Percentiles rank a stretch among this genome's conserved stretches.
Conservation (phyloP, 805 yeast genomes). For the Lachancea fermentati region DNA sequence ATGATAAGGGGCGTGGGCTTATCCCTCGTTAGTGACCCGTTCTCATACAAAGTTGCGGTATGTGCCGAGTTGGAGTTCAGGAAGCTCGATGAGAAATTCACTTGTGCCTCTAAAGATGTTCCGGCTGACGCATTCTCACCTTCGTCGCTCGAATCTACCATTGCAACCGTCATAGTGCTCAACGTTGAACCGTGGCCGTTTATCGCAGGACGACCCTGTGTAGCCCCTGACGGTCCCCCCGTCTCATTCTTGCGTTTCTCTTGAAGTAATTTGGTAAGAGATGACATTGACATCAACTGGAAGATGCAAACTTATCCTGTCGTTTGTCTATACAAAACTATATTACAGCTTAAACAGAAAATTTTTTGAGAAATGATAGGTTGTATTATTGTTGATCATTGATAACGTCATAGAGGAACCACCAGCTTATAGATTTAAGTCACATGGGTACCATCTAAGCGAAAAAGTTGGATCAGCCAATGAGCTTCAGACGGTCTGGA, state of each 20-base stretch:
- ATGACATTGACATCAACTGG: slow-evolving; percentile 21
- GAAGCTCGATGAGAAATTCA: slow-evolving; percentile 26
- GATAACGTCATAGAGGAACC: slow-evolving; percentile 8
- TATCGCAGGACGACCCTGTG: slow-evolving; percentile 2
- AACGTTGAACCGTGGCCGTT: neutral
- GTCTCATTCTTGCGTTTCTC: slow-evolving; percentile 28
- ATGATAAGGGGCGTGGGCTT: slow-evolving; percentile 22
- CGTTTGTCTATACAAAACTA: neutral
- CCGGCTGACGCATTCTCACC: slow-evolving; percentile 3
- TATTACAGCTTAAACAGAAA: neutral
- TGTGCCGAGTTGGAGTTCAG: slow-evolving; percentile 33
- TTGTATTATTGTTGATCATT: slow-evolving; percentile 5
- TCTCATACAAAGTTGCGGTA: slow-evolving; percentile 28
- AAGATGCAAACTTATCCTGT: neutral
- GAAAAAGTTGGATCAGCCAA: neutral
- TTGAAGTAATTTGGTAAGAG: slow-evolving; percentile 30
- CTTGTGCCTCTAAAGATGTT: slow-evolving; percentile 1
- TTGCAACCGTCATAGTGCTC: slow-evolving; percentile 16
- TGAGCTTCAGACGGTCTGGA: slow-evolving; percentile 9
- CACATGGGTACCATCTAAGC: neutral
- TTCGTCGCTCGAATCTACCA: slow-evolving; percentile 23
- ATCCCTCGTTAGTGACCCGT: slow-evolving; percentile 17
- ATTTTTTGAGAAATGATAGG: neutral
- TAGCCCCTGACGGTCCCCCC: slow-evolving; percentile 8
- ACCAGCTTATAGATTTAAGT: neutral